Evolutionary conservation across 208 protist genomes (phyloP).

Genomic region (Endotrypanum monterogeii): DNA sequence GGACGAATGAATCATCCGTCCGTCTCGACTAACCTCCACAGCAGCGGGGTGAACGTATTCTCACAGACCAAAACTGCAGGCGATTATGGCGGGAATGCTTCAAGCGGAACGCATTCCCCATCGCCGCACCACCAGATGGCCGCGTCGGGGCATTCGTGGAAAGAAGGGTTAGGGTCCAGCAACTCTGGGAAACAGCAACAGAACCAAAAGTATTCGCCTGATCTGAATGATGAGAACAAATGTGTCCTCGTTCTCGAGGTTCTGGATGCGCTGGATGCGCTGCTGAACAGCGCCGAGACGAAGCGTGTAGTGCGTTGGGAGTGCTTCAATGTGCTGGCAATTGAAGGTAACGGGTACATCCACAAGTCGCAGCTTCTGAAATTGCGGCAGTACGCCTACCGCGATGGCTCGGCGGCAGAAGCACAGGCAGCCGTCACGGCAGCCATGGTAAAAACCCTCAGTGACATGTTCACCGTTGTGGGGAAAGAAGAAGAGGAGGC

Average conservation of each 20-base stretch:
- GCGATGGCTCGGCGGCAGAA: slow-evolving; percentile 24
- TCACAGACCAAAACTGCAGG: neutral
- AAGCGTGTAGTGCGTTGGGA: slow-evolving; percentile 57
- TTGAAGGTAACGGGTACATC: slow-evolving; percentile 72
- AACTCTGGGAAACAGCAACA: neutral
- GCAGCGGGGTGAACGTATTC: neutral
- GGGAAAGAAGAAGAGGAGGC: slow-evolving; percentile 64
- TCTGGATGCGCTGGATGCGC: slow-evolving; percentile 57
- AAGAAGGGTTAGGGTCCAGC: neutral
- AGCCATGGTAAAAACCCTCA: slow-evolving; percentile 66
- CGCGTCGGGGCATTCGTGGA: neutral
- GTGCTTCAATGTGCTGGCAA: slow-evolving; percentile 61
- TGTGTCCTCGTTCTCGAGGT: slow-evolving; percentile 47
- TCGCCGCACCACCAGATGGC: neutral
- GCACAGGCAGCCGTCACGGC: slow-evolving; percentile 44
- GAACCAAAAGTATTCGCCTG: neutral
- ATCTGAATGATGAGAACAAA: slow-evolving; percentile 21
- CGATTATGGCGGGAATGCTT: neutral
- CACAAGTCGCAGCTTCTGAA: slow-evolving; percentile 55
- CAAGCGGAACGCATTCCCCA: neutral
- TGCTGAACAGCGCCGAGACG: slow-evolving; percentile 63
- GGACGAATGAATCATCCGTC: neutral
- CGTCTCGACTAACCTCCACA: neutral
- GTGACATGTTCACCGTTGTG: slow-evolving; percentile 59
- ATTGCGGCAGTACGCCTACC: slow-evolving; percentile 33